Conservation (phyloP, 441 rosid genomes). For the Sinapis alba region DNA sequence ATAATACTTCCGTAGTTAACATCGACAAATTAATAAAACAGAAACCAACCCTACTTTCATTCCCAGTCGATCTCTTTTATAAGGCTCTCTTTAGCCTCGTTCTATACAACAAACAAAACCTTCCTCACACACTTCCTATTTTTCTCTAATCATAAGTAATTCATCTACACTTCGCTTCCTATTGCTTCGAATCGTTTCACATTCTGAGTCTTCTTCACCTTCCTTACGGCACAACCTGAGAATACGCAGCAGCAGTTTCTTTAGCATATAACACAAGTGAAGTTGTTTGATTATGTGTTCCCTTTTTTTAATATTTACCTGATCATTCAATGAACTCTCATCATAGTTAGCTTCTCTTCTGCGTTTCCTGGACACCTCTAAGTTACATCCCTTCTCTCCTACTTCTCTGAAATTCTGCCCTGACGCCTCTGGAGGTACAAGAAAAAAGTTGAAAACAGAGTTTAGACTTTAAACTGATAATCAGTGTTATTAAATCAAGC, state of each 20-base stretch:
- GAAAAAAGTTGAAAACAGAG: neutral
- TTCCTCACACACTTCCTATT: neutral
- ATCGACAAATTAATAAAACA: slow-evolving; percentile 25
- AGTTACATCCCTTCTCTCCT: slow-evolving; percentile 21
- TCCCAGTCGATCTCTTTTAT: slow-evolving; percentile 5
- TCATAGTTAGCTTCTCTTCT: slow-evolving; percentile 27
- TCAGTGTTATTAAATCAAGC: neutral
- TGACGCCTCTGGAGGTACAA: slow-evolving; percentile 56
- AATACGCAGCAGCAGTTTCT: slow-evolving; percentile 18
- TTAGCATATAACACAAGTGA: slow-evolving; percentile 21
- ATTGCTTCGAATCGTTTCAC: neutral
- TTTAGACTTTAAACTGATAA: slow-evolving; percentile 8
- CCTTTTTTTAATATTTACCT: slow-evolving; percentile 30
- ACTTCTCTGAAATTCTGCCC: slow-evolving; percentile 77
- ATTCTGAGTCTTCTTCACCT: slow-evolving; percentile 27
- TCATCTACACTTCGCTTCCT: slow-evolving; percentile 25
- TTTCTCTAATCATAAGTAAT: slow-evolving; percentile 24
- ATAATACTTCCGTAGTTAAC: slow-evolving; percentile 3
- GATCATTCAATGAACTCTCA: slow-evolving; percentile 39
- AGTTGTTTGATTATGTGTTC: neutral
- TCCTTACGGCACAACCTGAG: slow-evolving; percentile 40
- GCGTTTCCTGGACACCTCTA: slow-evolving; percentile 27
- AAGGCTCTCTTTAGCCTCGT: slow-evolving; percentile 35
- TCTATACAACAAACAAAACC: slow-evolving; percentile 30
- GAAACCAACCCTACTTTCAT: slow-evolving; percentile 3